Evolutionary conservation across 345 rosid genomes (phyloP).

Genomic region (Turnera subulata): DNA sequence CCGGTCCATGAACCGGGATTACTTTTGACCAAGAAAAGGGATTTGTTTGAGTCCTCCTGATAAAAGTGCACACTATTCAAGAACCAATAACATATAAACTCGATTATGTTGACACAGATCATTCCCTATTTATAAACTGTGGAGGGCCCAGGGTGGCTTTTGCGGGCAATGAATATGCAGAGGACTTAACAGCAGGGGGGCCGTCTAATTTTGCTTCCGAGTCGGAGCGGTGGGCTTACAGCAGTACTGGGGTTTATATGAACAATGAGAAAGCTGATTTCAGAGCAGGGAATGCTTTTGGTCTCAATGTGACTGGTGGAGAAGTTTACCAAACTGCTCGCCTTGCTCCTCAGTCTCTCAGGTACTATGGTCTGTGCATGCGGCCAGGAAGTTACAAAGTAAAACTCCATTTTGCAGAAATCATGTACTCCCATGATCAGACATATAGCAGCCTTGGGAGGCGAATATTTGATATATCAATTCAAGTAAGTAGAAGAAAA

Average conservation of each 20-base stretch:
- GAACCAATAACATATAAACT: too few species aligned
- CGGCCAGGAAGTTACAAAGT: conserved; percentile 51
- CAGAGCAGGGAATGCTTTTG: conserved; percentile 25
- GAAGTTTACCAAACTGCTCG: conserved; percentile 57
- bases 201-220: conserved; percentile 31
- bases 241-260: conserved; percentile 61
- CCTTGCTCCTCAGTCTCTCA: conserved; percentile 67
- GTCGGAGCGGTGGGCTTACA: conserved; percentile 57
- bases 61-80: too few species aligned
- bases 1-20: not conserved
- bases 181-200: conserved; percentile 38
- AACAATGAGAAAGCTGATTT: not conserved
- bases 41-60: too few species aligned
- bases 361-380: conserved; percentile 79
- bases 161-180: conserved; percentile 39
- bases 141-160: conserved; percentile 38
- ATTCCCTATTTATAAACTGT: conserved; percentile 72
- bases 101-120: conserved; percentile 39
- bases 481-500: conserved; percentile 68
- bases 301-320: conserved; percentile 29
- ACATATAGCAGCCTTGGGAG: conserved; percentile 58
- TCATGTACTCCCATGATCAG: conserved; percentile 52
- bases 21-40: too few species aligned
- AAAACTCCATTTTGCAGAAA: conserved; percentile 82
- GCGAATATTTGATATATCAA: conserved; percentile 67